Evolutionary conservation across 2,329 filamentous ascomycete species (phyloP), one percentile per base, ranked within the genome.

Genomic region (Aureobasidium sp.): DNA sequence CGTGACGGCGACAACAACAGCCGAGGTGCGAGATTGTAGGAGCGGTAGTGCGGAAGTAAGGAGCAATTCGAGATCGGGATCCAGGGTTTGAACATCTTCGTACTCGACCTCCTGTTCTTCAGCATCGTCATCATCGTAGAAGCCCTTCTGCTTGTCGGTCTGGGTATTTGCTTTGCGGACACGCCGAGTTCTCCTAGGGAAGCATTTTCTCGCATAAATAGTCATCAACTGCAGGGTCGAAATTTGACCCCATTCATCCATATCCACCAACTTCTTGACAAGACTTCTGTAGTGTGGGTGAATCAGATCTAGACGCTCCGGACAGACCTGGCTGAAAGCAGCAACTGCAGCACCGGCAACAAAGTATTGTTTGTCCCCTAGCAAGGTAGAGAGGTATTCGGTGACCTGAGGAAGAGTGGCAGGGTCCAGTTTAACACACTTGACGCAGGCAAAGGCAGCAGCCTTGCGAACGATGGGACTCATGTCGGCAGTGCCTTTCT

Each of bases 191-290:
- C 83, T 82, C 61, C 82, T 81, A 0, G 94, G 92, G 68, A 99
- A 99, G 73, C 91, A 97, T 71, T 84, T 89, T 61, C 94, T 85
- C 1, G 90, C 86, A 73, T 99, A 99, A 26, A 86, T 79, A 1
- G 89, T 87, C 84, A 97, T 87, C 66, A 99, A 79, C 43, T 86
- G 84, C 68, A 99, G 72, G 2, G 89, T 89, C 2, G 91, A 88
- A 60, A 97, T 75, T 76, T 99, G 94, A 46, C 92, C 89, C 94
- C 94, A 99, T 76, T 99, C 94, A 71, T 99, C 94, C 94, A 99
- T 99, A 72, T 99, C 94, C 27, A 97, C 91, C 59, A 97, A 78
- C 78, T 97, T 96, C 73, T 86, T 90, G 65, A 96, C 87, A 65
- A 99, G 78, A 39, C 84, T 81, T 56, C 90, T 85, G 76, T 97